Percentiles rank a stretch among this genome's conserved stretches.
These are phyloP conservation scores for Pyrenophora graminea DNA, from an alignment of 2,329 filamentous ascomycete genomes.

Conservation along the genomic window DNA sequence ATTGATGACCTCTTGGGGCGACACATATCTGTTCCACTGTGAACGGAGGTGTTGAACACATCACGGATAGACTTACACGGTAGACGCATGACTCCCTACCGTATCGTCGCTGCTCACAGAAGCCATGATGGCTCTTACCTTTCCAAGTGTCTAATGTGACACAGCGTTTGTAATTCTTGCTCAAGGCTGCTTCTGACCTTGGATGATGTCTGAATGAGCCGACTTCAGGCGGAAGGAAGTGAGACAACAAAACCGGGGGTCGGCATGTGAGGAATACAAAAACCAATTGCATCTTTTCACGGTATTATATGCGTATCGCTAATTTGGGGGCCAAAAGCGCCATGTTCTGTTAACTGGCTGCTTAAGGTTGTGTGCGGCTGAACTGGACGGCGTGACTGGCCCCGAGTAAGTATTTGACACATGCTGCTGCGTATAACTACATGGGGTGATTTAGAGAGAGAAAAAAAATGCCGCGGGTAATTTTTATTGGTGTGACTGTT, in stretches of 20 bases:
- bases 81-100: conserved; percentile 4
- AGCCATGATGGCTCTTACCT: conserved; percentile 21
- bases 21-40: too few relatives aligned
- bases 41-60: too few relatives aligned
- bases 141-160: not conserved
- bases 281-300: not conserved
- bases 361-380: conserved; percentile 18
- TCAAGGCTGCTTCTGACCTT: not conserved
- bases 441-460: not conserved
- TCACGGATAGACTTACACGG: too few relatives aligned
- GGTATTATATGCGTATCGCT: conserved; percentile 6
- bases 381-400: conserved; percentile 1
- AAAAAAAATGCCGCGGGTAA: not conserved
- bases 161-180: not conserved
- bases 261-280: not conserved
- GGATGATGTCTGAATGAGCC: too few relatives aligned
- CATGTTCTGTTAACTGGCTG: conserved; percentile 8
- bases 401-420: not conserved
- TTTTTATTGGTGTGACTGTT: not conserved
- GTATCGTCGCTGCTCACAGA: conserved; percentile 23
- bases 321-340: conserved; percentile 16
- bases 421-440: not conserved
- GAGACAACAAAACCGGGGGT: not conserved
- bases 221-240: not conserved
- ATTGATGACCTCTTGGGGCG: conserved; percentile 67